Conservation (phyloP, 78 protist species). For the Dictyostelium discoideum region DNA sequence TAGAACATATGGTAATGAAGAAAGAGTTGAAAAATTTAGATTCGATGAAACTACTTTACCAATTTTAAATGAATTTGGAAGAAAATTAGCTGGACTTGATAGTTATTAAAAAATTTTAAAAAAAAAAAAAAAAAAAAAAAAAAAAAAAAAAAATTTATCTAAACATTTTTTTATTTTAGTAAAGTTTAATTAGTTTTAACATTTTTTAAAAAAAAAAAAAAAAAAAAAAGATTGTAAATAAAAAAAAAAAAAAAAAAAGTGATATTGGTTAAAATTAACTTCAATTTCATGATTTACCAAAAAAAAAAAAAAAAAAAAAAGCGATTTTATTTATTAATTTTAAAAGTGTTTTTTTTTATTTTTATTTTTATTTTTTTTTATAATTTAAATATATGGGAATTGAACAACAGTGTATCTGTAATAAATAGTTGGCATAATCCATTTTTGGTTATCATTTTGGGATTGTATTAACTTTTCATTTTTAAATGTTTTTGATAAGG, state of each 20-base stretch:
- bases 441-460: background rate
- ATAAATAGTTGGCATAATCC: background rate
- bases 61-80: background rate
- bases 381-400: background rate
- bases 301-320: too few relatives aligned
- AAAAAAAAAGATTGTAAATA: too few relatives aligned
- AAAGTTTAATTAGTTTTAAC: too few relatives aligned
- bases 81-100: conserved; percentile 26
- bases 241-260: too few relatives aligned
- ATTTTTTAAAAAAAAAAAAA: too few relatives aligned
- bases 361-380: too few relatives aligned
- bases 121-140: background rate
- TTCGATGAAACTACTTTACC: background rate
- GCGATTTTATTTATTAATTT: too few relatives aligned
- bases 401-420: background rate
- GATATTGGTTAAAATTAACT: too few relatives aligned
- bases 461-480: background rate
- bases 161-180: too few relatives aligned
- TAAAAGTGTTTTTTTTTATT: too few relatives aligned
- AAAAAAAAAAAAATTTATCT: background rate
- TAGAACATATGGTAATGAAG: background rate
- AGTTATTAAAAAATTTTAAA: background rate
- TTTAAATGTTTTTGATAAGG: background rate
- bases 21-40: background rate
- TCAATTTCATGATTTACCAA: too few relatives aligned